Evolutionary conservation across 352 stramenopile species (phyloP), one percentile per base, ranked within the genome.

Genomic region (Globisporangium polare): DNA sequence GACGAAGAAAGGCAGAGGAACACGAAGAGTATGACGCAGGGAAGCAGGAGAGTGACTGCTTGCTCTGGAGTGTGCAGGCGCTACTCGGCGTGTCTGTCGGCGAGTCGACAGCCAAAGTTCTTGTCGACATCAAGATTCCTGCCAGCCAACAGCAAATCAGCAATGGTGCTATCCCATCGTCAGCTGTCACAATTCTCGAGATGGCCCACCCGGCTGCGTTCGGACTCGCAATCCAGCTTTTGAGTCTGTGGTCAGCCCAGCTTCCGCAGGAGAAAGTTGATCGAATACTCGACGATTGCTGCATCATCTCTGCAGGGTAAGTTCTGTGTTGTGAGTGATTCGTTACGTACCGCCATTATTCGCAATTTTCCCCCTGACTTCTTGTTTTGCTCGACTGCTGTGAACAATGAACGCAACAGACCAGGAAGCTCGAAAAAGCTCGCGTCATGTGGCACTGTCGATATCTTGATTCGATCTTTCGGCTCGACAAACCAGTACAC

Each of bases 381-480:
- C 12, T 35, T 9, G 6, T 20, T 53, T 39, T 39, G 33, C 33
- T 26, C 22, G 24, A 27, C 10, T 53, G 24, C 49, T 54, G 20
- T 3, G 1, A 39, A 39, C 17, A 35, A 35, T 54, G 55, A 17
- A 37, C 20, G 18, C 7, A 43, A 56, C 43, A 79, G 72, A 31
- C 35, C 53, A 20, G 67, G 24, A 24, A 79, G 77, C 49, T 55
- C 69, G 6, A 35, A 60, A 45, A 39, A 9, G 5, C 33, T 79
- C 7, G 69, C 63, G 22, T 68, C 69, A 4, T 53, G 17, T 53
- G 46, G 68, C 27, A 39, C 69, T 17, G 39, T 68, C 46, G 58
- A 72, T 24, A 37, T 72, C 15, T n/a, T 78, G 27, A 22, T 80
- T n/a, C 67, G 68, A 64, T 72, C 71, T 13, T 74, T 75, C 47